A percentile compares a stretch with the other conserved stretches of the same genome.
Conservation (phyloP, 345 rosid species). For the Hibiscus trionum region DNA sequence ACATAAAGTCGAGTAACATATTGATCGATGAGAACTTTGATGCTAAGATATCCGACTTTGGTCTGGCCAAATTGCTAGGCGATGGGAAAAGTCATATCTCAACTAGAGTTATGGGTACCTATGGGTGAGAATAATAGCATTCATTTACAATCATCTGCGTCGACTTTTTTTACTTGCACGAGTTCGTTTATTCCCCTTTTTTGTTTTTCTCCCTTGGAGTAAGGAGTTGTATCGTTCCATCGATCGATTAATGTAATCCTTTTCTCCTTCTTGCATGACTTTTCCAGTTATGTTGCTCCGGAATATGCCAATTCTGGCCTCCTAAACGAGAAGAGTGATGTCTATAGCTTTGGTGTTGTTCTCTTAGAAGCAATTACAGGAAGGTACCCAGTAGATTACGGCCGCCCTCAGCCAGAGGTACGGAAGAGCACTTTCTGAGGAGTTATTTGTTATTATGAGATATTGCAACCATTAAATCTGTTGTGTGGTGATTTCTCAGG, state of each 20-base stretch:
- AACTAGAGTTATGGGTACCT: conserved; percentile 97
- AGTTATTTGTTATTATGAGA: not conserved
- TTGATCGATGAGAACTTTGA: conserved; percentile 74
- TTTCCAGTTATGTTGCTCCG: conserved; percentile 80
- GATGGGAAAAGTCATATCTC: conserved; percentile 81
- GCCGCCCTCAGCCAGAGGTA: conserved; percentile 85
- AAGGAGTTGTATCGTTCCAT: not conserved
- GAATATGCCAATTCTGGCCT: conserved; percentile 94
- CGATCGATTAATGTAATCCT: not conserved
- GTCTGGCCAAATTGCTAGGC: conserved; percentile 88
- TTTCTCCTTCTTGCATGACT: conserved; percentile 12
- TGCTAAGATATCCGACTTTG: conserved; percentile 89
- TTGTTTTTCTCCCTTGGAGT: too few relatives aligned
- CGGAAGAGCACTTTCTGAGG: conserved; percentile 6
- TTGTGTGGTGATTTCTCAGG: conserved; percentile 35
- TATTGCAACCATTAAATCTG: not conserved
- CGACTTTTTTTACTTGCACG: not conserved
- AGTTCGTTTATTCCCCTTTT: not conserved
- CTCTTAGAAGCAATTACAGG: conserved; percentile 93
- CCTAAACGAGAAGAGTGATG: conserved; percentile 90
- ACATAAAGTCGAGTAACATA: conserved; percentile 95
- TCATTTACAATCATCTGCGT: conserved; percentile 3
- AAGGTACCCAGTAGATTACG: conserved; percentile 91
- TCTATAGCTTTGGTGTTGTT: conserved; percentile 91
- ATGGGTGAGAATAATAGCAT: conserved; percentile 57